Conservation (phyloP, 2,329 filamentous ascomycete genomes). For the Cryphonectria parasitica region DNA sequence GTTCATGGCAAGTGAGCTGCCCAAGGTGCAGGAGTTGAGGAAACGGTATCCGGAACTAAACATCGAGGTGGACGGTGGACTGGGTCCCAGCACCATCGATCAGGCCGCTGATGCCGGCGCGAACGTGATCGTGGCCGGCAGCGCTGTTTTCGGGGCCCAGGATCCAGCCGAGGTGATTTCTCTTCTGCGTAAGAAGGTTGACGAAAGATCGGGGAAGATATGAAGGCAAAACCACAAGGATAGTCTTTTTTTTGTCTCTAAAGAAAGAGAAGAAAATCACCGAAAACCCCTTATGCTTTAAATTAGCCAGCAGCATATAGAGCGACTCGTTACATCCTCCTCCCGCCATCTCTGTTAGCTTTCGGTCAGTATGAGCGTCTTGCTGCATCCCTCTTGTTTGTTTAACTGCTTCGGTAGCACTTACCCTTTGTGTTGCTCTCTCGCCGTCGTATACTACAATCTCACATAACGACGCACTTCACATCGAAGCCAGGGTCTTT, state of each 20-base stretch:
- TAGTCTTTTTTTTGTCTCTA: not conserved
- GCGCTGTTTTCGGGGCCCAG: slow-evolving; percentile 90
- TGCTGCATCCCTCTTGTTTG: not conserved
- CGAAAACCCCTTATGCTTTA: not conserved
- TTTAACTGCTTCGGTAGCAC: not conserved
- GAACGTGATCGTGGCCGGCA: slow-evolving; percentile 97
- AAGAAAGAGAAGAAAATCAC: too few relatives aligned
- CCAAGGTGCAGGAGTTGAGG: slow-evolving; percentile 86
- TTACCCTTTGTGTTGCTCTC: not conserved
- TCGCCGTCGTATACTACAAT: not conserved
- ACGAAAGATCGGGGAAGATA: slow-evolving; percentile 56
- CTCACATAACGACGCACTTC: slow-evolving; percentile 45
- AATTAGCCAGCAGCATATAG: slow-evolving; percentile 6
- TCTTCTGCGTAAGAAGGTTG: slow-evolving; percentile 78
- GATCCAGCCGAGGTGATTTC: slow-evolving; percentile 86
- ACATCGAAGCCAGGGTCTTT: slow-evolving; percentile 44
- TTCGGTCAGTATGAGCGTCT: slow-evolving; percentile 16
- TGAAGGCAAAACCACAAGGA: slow-evolving; percentile 30
- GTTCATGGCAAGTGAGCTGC: slow-evolving; percentile 95
- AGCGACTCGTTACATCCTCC: slow-evolving; percentile 2
- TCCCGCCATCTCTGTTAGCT: slow-evolving; percentile 9
- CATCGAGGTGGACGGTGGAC: slow-evolving; percentile 92
- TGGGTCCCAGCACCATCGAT: slow-evolving; percentile 87
- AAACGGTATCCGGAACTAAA: slow-evolving; percentile 87
- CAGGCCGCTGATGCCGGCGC: slow-evolving; percentile 93